Base-by-base conservation (phyloP, 345 rosid genomes). In the Gossypium turneri region DNA sequence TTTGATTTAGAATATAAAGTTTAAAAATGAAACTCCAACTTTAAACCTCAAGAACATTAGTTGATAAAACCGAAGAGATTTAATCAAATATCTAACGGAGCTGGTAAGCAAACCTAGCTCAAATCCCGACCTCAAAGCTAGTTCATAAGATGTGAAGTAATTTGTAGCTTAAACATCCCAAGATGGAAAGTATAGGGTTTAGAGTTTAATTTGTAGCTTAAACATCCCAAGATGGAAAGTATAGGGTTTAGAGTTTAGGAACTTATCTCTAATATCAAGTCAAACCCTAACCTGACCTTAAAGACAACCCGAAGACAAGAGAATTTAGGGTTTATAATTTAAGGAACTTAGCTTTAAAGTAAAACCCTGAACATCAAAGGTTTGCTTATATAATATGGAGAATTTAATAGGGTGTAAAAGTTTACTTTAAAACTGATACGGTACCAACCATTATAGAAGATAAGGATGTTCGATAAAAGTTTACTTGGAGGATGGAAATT, bases 401-500 rank as follows among this genome's bases (percentile, higher is more conserved):
- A 51, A 4, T 1, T 51, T 15, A 51, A 51, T 51, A 51, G 55
- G 55, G 41, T 34, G 41, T 6, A 34, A 5, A 34, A 34, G 41
- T 34, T 34, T 53, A 53, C 22, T n/a, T 53, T n/a, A 53, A 53
- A 53, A 55, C 59, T 1, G 59, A 55, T 55, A 9, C 20, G 11
- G 3, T 55, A 19, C 11, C 41, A 34, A 34, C 41, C 41, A 34
- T 34, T 34, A 7, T 55, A 55, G 59, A 55, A 34, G 41, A 34
- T 1, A 5, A 34, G 41, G 41, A 34, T 34, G 7, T 34, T 34
- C 38, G 38, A 34, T 34, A 34, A 34, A 4, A 10, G 19, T 50
- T 12, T 82, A 94, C 97, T 97, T 90, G 97, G 74, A 94, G 94
- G 76, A 90, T 82, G 29, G 90, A 66, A 86, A 22, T 22, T 22